Evolutionary conservation across 225 moss, liverwort and hornwort genomes (phyloP).

Genomic region (Sphagnum tenellum): DNA sequence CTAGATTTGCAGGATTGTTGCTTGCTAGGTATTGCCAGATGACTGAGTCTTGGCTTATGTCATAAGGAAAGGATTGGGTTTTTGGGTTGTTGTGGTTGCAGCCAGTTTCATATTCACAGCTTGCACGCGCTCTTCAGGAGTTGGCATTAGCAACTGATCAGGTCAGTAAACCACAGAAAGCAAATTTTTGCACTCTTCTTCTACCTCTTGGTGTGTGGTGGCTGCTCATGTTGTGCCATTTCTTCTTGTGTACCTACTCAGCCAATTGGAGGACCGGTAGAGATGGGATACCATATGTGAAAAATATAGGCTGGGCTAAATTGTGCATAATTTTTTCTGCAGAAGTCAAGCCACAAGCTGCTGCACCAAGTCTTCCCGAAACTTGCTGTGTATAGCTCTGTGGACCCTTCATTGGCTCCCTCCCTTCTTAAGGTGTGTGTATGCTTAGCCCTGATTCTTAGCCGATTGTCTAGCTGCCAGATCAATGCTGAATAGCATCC

Average conservation of each 20-base stretch:
- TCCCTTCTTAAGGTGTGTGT: slow-evolving; percentile 71
- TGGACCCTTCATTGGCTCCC: slow-evolving; percentile 95
- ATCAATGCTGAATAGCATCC: too few species aligned
- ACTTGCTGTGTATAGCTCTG: slow-evolving; percentile 97
- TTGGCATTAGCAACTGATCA: slow-evolving; percentile 51
- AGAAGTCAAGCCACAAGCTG: slow-evolving; percentile 87
- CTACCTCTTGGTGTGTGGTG: too few species aligned
- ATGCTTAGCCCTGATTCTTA: background rate
- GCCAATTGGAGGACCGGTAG: too few species aligned
- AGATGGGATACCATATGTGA: too few species aligned
- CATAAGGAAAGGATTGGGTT: background rate
- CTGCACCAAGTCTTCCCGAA: slow-evolving; percentile 91
- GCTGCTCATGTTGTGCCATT: too few species aligned
- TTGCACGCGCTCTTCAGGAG: slow-evolving; percentile 60
- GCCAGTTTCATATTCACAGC: slow-evolving; percentile 59
- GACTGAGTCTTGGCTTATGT: background rate
- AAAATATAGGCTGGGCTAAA: too few species aligned
- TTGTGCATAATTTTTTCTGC: background rate
- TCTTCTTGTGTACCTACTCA: too few species aligned
- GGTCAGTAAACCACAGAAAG: slow-evolving; percentile 14
- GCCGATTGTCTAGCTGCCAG: too few species aligned
- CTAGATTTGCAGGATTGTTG: background rate
- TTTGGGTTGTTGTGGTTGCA: slow-evolving; percentile 25
- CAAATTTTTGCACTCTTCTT: too few species aligned
- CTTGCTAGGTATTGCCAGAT: background rate